These are phyloP conservation scores for Gamsiella multidivaricata DNA, from an alignment of 192 early-diverging fungal species.

Conservation along the genomic window DNA sequence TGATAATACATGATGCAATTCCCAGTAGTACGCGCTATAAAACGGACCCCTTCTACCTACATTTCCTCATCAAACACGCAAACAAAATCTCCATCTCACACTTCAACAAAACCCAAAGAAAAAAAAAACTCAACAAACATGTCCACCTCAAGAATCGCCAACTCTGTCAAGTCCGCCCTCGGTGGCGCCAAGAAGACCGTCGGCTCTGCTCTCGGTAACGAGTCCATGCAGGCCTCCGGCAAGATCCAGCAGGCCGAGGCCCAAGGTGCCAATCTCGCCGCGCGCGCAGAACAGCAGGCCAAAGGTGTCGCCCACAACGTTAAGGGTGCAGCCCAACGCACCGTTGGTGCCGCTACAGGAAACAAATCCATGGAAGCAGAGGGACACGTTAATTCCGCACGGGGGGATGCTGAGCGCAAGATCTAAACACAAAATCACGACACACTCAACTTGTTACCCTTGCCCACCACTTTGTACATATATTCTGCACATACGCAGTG, in stretches of 20 bases:
- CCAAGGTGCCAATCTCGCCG: conserved; percentile 6
- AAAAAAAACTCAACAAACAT: not conserved
- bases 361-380: conserved; percentile 27
- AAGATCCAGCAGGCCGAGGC: conserved; percentile 28
- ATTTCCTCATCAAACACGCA: conserved; percentile 6
- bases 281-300: conserved; percentile 21
- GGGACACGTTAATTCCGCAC: conserved; percentile 12
- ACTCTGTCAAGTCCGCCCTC: conserved; percentile 27
- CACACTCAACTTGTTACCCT: no score
- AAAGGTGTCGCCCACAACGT: conserved; percentile 18
- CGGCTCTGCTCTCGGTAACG: conserved; percentile 30
- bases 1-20: no score
- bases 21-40: no score
- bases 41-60: no score
- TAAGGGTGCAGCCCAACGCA: conserved; percentile 14
- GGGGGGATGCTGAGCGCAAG: conserved; percentile 29
- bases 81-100: not conserved
- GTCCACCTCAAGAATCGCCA: conserved; percentile 22
- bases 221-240: conserved; percentile 31
- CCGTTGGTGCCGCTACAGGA: conserved; percentile 7
- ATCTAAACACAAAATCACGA: not conserved
- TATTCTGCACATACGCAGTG: no score
- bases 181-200: conserved; percentile 34
- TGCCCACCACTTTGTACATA: no score
- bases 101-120: not conserved